Evolutionary conservation across 768 basidiomycete species (phyloP), one percentile per base, ranked within the genome.

Genomic region (Chalciporus piperatus): DNA sequence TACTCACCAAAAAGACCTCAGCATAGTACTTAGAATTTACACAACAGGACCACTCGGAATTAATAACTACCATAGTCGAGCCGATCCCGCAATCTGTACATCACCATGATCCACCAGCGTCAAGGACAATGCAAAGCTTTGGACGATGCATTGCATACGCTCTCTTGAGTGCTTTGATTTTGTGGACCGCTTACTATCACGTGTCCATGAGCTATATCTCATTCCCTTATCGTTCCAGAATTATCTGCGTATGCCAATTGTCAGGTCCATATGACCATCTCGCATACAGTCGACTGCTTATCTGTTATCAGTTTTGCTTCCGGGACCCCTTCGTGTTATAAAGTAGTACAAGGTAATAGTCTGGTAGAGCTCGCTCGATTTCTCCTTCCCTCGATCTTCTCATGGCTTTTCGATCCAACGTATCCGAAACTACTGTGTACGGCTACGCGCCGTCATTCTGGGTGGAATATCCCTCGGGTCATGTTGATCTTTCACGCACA

Each of bases 391-490:
- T 35, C 25, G 23, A 39, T 25, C 28, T 41, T 40, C 47, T 72
- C 50, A 80, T 81, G 76, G 63, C 71, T 44, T 61, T 71, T 45
- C 76, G 76, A 47, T 79, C 81, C 16, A 70, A 51, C 33, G 76
- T 84, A 44, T 57, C 70, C 11, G 51, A 62, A 30, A 68, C 80
- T 14, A 72, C 69, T 4, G 76, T 83, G 64, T 84, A 81, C 57
- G 85, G 84, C 28, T 78, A 76, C 59, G 68, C 73, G 22, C 65
- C 70, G 4, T 75, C 72, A 12, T 86, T 83, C 65, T 86, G 84
- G 85, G 79, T 83, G 23, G 85, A 87, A 64, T 86, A 84, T 60
- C 82, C 84, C 12, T 74, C 75, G 9, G 84, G 84, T 0, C 73
- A 85, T 28, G 67, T 87, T 20, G 83, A 87, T 63, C 66, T 85